Evolutionary conservation across 1,284 basidiomycete species (phyloP).

Genomic region (Ceratobasidium sp.): DNA sequence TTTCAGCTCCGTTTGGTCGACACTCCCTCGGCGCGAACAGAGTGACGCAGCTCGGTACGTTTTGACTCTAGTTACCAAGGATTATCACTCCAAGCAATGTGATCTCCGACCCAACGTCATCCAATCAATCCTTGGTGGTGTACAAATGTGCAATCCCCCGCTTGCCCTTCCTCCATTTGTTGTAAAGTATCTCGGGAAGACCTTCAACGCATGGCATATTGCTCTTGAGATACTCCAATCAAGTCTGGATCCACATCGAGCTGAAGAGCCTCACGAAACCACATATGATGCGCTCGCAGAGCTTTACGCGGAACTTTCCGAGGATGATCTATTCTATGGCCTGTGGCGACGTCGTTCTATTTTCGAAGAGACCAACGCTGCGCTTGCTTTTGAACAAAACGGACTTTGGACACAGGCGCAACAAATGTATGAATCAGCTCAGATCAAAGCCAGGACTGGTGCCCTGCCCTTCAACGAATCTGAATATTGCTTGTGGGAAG

Average conservation of each 20-base stretch:
- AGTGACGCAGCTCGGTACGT: constrained; percentile 88
- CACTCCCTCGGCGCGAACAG: constrained; percentile 87
- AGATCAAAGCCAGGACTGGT: constrained; percentile 84
- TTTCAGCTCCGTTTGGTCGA: constrained; percentile 90
- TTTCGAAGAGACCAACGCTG: constrained; percentile 91
- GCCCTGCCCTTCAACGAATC: constrained; percentile 91
- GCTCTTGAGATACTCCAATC: constrained; percentile 88
- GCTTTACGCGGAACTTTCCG: constrained; percentile 92
- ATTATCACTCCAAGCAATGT: constrained; percentile 90
- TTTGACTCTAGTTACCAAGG: constrained; percentile 90
- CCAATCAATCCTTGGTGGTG: constrained; percentile 87
- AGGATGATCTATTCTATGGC: constrained; percentile 98
- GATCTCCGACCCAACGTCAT: constrained; percentile 94
- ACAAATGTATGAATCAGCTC: constrained; percentile 88
- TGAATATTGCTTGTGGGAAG: constrained; percentile 99
- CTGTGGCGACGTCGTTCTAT: constrained; percentile 91
- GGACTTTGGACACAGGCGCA: constrained; percentile 97
- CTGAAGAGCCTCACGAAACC: constrained; percentile 87
- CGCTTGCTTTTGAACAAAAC: constrained; percentile 94
- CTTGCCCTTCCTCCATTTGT: constrained; percentile 93
- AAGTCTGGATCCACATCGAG: constrained; percentile 74
- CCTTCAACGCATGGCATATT: constrained; percentile 94
- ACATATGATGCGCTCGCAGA: constrained; percentile 93
- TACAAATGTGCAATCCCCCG: constrained; percentile 84
- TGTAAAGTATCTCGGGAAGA: constrained; percentile 96